Conservation (phyloP, 2,329 filamentous ascomycete genomes). For the Davidsoniella eucalypti region DNA sequence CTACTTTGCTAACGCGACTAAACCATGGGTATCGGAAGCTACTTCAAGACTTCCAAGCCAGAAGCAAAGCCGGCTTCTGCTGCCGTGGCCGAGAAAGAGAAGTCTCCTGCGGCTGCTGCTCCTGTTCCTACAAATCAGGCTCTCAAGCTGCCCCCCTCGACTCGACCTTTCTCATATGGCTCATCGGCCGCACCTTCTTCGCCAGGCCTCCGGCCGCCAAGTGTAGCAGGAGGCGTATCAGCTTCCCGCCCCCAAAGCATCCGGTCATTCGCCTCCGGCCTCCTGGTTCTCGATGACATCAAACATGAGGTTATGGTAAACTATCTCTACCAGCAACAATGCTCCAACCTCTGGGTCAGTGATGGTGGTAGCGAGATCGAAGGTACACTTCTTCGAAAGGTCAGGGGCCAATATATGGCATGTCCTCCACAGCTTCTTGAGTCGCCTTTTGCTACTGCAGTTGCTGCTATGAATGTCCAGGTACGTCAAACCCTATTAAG, state of each 20-base stretch:
- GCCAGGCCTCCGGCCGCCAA: background rate
- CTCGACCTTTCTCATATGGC: background rate
- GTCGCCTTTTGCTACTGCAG: slow-evolving; percentile 48
- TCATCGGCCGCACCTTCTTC: background rate
- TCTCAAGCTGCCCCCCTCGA: too few species aligned
- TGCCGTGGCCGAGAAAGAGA: background rate
- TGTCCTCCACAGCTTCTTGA: slow-evolving; percentile 49
- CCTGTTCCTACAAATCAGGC: background rate
- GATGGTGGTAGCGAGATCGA: slow-evolving; percentile 52
- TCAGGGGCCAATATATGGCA: slow-evolving; percentile 52
- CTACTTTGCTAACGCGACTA: background rate
- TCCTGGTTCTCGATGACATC: slow-evolving; percentile 50
- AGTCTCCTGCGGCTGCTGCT: background rate
- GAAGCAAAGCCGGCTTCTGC: background rate
- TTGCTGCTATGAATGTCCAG: slow-evolving; percentile 53
- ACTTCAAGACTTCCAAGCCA: slow-evolving; percentile 33
- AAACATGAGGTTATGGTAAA: slow-evolving; percentile 74
- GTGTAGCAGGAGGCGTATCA: background rate
- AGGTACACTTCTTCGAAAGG: slow-evolving; percentile 55
- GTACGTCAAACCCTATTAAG: slow-evolving; percentile 24
- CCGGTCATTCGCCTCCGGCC: slow-evolving; percentile 18
- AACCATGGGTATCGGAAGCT: slow-evolving; percentile 43
- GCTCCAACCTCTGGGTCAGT: slow-evolving; percentile 55
- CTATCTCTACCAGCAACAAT: slow-evolving; percentile 68
- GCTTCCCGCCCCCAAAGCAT: slow-evolving; percentile 1